Conservation (phyloP, 2,329 filamentous ascomycete species). For the Penicillium sp. region DNA sequence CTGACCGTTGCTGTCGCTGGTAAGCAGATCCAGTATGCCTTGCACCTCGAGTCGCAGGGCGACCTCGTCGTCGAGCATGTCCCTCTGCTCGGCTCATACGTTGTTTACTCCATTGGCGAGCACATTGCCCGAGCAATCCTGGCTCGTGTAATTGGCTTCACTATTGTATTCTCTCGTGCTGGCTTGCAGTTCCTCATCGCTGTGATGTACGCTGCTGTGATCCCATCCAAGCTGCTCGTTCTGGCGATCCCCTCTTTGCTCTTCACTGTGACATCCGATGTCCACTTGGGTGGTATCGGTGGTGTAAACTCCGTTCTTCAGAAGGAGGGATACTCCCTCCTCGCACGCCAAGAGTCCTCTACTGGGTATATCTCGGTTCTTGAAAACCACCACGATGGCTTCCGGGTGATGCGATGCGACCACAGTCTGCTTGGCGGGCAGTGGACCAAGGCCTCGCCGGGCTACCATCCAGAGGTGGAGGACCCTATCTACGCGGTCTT, state of each 20-base stretch:
- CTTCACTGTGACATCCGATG: slow-evolving; percentile 68
- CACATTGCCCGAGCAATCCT: slow-evolving; percentile 46
- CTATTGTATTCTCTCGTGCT: slow-evolving; percentile 68
- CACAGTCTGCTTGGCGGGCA: slow-evolving; percentile 92
- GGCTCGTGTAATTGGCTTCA: slow-evolving; percentile 59
- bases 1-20: slow-evolving; percentile 66
- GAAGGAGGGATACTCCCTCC: slow-evolving; percentile 68
- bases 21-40: slow-evolving; percentile 61
- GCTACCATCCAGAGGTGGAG: slow-evolving; percentile 59
- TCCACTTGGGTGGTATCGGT: slow-evolving; percentile 67
- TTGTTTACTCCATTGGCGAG: slow-evolving; percentile 58
- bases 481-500: slow-evolving; percentile 98
- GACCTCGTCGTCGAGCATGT: slow-evolving; percentile 63
- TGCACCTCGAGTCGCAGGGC: slow-evolving; percentile 59
- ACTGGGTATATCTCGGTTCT: slow-evolving; percentile 93
- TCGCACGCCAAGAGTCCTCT: slow-evolving; percentile 80
- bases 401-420: slow-evolving; percentile 85
- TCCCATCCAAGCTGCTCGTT: slow-evolving; percentile 69
- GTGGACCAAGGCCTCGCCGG: slow-evolving; percentile 64
- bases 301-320: slow-evolving; percentile 68
- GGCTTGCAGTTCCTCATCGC: slow-evolving; percentile 71
- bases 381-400: slow-evolving; percentile 70
- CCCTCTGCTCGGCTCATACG: slow-evolving; percentile 68
- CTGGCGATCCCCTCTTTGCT: slow-evolving; percentile 69
- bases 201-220: slow-evolving; percentile 63